Conservation (phyloP, 176 grass and related monocot species). For the Triticum monococcum region DNA sequence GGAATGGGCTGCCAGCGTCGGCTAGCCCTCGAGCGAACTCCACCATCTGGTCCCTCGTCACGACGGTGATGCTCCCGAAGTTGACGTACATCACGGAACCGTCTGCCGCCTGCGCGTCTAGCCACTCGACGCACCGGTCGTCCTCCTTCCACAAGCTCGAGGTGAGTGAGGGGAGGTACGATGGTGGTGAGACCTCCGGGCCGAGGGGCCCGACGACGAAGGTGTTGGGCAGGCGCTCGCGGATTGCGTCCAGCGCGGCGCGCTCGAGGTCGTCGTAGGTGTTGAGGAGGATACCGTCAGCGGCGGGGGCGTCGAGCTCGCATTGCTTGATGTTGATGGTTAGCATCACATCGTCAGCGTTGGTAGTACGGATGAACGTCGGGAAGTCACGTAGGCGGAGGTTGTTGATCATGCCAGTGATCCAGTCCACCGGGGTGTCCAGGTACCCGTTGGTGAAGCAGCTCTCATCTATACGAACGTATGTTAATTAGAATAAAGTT, state of each 20-base stretch:
- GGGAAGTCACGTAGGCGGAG: constrained; percentile 64
- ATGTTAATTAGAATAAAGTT: background rate
- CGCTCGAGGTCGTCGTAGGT: constrained; percentile 37
- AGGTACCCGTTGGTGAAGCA: constrained; percentile 60
- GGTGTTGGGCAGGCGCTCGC: constrained; percentile 40
- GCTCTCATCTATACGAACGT: constrained; percentile 38
- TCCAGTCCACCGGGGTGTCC: constrained; percentile 64
- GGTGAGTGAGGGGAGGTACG: constrained; percentile 33
- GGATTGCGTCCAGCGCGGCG: constrained; percentile 35
- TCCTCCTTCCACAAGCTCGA: constrained; percentile 71
- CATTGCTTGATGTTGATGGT: constrained; percentile 45
- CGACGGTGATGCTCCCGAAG: constrained; percentile 62
- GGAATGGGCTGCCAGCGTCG: constrained; percentile 45
- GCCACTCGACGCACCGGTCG: constrained; percentile 50
- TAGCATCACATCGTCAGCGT: constrained; percentile 54
- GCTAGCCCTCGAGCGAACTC: constrained; percentile 74
- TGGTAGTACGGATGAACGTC: constrained; percentile 70
- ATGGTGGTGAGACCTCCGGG: constrained; percentile 27
- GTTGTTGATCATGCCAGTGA: constrained; percentile 42
- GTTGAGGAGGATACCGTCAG: constrained; percentile 47
- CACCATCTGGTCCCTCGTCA: constrained; percentile 42
- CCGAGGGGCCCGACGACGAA: constrained; percentile 59
- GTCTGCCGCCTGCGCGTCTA: constrained; percentile 21
- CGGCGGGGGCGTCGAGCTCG: constrained; percentile 41
- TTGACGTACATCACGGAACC: constrained; percentile 54